phyloP scores from a whole-genome alignment of 306 rosid genomes.

The Vicia villosa region DNA sequence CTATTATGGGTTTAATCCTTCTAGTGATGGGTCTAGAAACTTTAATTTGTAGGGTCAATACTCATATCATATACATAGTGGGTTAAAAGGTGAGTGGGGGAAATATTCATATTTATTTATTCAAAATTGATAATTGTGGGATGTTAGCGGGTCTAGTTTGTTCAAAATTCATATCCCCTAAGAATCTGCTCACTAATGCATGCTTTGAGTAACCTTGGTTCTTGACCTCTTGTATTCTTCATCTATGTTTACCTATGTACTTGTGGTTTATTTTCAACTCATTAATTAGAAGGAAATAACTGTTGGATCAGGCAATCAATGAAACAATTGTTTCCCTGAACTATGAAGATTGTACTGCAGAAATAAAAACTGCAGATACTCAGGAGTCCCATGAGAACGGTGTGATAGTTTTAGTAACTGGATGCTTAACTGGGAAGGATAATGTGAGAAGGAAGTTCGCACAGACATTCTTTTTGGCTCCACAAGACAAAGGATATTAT shows the following conservation, averaged over 20 bases:
- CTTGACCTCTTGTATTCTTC: slow-evolving; percentile 9
- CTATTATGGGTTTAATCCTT: background rate
- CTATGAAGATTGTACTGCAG: slow-evolving; percentile 83
- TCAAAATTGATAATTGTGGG: background rate
- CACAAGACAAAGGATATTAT: slow-evolving; percentile 89
- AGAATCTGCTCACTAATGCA: slow-evolving; percentile 8
- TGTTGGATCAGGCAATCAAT: slow-evolving; percentile 80
- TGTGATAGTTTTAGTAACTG: slow-evolving; percentile 91
- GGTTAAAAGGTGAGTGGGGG: background rate
- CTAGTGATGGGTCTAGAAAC: background rate
- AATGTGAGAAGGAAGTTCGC: slow-evolving; percentile 76
- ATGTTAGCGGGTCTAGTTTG: slow-evolving; percentile 17
- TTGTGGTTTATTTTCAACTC: slow-evolving; percentile 26
- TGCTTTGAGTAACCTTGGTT: slow-evolving; percentile 32
- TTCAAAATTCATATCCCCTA: background rate
- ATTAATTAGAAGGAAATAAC: slow-evolving; percentile 21
- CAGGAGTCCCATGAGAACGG: slow-evolving; percentile 89
- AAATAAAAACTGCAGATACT: slow-evolving; percentile 94
- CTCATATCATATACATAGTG: background rate
- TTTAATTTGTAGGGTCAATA: background rate
- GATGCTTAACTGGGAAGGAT: slow-evolving; percentile 96
- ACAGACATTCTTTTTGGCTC: slow-evolving; percentile 95
- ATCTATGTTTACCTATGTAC: slow-evolving; percentile 11
- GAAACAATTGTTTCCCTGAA: slow-evolving; percentile 77
- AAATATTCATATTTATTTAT: no score